Evolutionary conservation across 2,329 filamentous ascomycete genomes (phyloP).

Genomic region (Sclerotiophoma versabilis): DNA sequence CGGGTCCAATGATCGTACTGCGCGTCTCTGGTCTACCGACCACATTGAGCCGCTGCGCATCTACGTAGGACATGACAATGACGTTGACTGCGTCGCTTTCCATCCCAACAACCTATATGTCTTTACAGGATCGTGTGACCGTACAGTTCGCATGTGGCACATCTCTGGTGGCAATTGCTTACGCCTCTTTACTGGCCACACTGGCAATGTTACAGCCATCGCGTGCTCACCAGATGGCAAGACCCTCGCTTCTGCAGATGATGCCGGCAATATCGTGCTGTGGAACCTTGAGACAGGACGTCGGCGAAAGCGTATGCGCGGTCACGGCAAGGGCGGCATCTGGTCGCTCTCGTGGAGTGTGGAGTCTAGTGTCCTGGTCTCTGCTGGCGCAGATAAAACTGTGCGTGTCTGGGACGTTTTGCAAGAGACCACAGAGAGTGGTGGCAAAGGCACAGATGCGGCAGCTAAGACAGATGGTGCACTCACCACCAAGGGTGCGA

Average conservation of each 20-base stretch:
- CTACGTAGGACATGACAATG: constrained; percentile 89
- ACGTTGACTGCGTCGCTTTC: constrained; percentile 91
- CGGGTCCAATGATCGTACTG: constrained; percentile 86
- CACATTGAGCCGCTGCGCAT: constrained; percentile 88
- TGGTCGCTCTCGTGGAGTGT: constrained; percentile 93
- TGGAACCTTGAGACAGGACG: constrained; percentile 92
- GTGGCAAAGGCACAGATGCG: constrained; percentile 59
- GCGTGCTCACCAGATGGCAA: constrained; percentile 88
- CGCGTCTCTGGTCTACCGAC: constrained; percentile 90
- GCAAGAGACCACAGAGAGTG: constrained; percentile 65
- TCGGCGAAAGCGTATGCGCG: constrained; percentile 89
- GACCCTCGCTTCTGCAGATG: constrained; percentile 88
- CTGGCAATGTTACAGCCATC: constrained; percentile 82
- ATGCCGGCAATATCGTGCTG: constrained; percentile 86
- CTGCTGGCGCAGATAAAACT: constrained; percentile 88
- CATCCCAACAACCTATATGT: constrained; percentile 94
- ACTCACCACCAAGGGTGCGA: constrained; percentile 59
- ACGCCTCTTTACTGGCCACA: constrained; percentile 90
- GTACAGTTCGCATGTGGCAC: constrained; percentile 97
- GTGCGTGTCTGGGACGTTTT: constrained; percentile 93
- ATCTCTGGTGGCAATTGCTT: constrained; percentile 87
- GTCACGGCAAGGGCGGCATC: constrained; percentile 91
- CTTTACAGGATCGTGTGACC: constrained; percentile 92
- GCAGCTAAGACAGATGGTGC: constrained; percentile 60
- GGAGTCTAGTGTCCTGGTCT: constrained; percentile 88